Evolutionary conservation across 495 filamentous ascomycete genomes (phyloP), one percentile per base, ranked within the genome.

Genomic region (Trichoderma gamsii): DNA sequence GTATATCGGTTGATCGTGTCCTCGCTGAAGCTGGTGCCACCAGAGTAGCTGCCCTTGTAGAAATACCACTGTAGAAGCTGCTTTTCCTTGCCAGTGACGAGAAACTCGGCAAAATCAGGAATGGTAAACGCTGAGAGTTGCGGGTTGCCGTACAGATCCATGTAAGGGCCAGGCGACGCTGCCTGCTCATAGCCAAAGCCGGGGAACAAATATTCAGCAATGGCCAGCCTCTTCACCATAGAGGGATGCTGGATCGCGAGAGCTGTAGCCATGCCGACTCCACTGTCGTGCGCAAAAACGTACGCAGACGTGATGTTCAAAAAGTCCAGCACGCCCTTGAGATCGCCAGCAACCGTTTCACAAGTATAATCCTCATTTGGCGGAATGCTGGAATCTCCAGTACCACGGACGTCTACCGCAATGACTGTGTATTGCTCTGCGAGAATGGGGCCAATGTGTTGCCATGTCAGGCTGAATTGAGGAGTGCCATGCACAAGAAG

Each of bases 361-460:
- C 78, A 76, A 44, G 71, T 78, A 71, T 79, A 81, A 69, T 77
- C 72, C 11, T 70, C 71, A 69, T 75, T 68, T 16, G 69, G 66
- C 3, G 78, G 72, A 15, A 81, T 68, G 15, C 73, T 72, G 38
- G 74, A 77, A 68, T 79, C 75, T 63, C 79, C 79, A 41, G 70
- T 70, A 63, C 77, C 78, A 64, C 77, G 79, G 69, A 75, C 76
- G 70, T 80, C 79, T 0, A 76, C 74, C 0, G 76, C 78, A 65
- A 81, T 79, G 68, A 79, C 77, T 12, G 76, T 81, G 66, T 85
- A 85, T 73, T 85, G 82, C 72, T 87, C 81, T 7, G 83, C 77
- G 41, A 87, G 79, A 66, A 87, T 81, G 13, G 84, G 86, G 7
- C 84, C 84, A 71, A 88, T 81, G 65, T 75, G 78, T 74, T 82